These are phyloP conservation scores for Poa pratensis DNA, from an alignment of 176 grass and related monocot genomes.

Conservation along the genomic window DNA sequence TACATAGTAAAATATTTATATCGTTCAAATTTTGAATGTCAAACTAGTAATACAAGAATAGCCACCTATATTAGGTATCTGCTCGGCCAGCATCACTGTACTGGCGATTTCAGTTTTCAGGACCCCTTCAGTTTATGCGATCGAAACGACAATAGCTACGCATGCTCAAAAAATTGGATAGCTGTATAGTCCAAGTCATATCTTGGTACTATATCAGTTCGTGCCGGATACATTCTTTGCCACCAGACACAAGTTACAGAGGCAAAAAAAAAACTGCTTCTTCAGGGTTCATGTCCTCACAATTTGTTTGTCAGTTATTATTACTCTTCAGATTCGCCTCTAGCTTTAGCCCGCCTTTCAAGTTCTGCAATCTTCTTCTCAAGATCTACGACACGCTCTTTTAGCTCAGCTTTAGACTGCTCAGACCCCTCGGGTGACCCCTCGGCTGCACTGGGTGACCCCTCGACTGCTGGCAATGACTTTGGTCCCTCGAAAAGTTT, in stretches of 20 bases:
- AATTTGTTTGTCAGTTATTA: constrained; percentile 33
- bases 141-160: background rate
- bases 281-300: constrained; percentile 14
- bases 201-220: background rate
- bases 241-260: constrained; percentile 8
- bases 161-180: constrained; percentile 1
- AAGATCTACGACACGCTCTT: constrained; percentile 68
- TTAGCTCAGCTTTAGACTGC: constrained; percentile 56
- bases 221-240: background rate
- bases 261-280: background rate
- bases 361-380: constrained; percentile 79
- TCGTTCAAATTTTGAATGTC: no score
- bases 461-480: constrained; percentile 34
- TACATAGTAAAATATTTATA: no score
- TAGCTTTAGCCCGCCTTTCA: constrained; percentile 75
- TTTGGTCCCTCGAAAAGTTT: constrained; percentile 54
- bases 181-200: constrained; percentile 2
- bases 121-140: constrained; percentile 32
- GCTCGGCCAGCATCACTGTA: background rate
- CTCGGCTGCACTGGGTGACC: background rate
- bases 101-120: constrained; percentile 11
- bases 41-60: background rate
- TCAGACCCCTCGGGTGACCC: constrained; percentile 29
- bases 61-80: background rate
- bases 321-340: constrained; percentile 54